Conservation (phyloP, 2,329 filamentous ascomycete species). For the Fusarium staphyleae region DNA sequence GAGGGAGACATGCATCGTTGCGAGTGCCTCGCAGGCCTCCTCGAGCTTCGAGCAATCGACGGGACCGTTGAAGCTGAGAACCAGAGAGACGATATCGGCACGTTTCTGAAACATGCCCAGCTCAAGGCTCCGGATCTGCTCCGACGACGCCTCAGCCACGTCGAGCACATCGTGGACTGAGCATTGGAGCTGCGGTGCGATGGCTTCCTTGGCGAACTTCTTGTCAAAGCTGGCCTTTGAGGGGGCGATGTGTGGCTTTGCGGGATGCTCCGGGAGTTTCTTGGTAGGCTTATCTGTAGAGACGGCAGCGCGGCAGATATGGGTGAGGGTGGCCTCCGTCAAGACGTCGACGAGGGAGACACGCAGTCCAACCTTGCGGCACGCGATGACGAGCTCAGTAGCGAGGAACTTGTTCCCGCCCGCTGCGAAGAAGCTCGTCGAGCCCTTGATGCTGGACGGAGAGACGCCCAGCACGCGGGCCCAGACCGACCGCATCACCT, state of each 20-base stretch:
- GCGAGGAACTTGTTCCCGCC: constrained; percentile 57
- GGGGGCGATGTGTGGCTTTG: not conserved
- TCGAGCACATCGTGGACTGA: constrained; percentile 54
- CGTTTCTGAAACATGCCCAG: constrained; percentile 53
- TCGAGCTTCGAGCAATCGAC: constrained; percentile 54
- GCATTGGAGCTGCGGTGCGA: constrained; percentile 54
- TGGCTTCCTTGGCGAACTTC: constrained; percentile 49
- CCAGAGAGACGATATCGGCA: constrained; percentile 56
- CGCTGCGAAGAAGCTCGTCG: constrained; percentile 54
- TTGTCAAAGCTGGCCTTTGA: constrained; percentile 38
- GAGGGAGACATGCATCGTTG: constrained; percentile 57
- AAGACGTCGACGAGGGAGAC: constrained; percentile 55
- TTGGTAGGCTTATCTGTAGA: constrained; percentile 24
- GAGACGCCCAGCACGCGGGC: constrained; percentile 51
- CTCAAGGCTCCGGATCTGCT: constrained; percentile 58
- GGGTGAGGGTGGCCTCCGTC: constrained; percentile 50
- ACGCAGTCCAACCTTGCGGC: constrained; percentile 51
- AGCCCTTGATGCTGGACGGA: constrained; percentile 50
- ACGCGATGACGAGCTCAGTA: constrained; percentile 53
- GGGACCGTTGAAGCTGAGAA: constrained; percentile 56
- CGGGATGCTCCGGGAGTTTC: not conserved
- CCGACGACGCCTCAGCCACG: constrained; percentile 56
- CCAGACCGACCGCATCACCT: constrained; percentile 58
- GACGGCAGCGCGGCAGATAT: constrained; percentile 52
- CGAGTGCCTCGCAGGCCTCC: constrained; percentile 54